Evolutionary conservation across 176 grass and related monocot species (phyloP).

Genomic region (Chrysopogon serrulatus): DNA sequence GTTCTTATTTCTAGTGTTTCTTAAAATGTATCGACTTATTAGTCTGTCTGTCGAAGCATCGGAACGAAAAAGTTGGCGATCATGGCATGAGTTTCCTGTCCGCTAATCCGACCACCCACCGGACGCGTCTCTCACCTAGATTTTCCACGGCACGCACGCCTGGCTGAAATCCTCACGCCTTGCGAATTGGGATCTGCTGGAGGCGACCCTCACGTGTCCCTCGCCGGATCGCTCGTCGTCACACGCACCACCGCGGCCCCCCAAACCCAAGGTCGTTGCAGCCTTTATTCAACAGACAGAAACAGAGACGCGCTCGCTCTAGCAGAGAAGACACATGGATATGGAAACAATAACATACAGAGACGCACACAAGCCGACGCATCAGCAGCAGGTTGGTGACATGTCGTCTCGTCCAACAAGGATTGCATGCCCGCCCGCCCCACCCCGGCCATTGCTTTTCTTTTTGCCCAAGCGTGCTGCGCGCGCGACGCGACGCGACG

Average conservation of each 20-base stretch:
- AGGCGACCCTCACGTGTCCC: constrained; percentile 12
- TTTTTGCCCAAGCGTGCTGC: neutral
- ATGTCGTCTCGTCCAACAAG: constrained; percentile 4
- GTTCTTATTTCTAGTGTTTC: no score
- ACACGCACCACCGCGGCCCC: neutral
- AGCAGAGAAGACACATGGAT: neutral
- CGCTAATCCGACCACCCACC: neutral
- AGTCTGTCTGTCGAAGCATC: no score
- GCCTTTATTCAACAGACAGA: neutral
- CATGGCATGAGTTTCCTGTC: neutral
- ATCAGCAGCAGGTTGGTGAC: neutral
- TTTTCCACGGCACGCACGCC: neutral
- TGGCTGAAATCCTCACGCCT: constrained; percentile 2
- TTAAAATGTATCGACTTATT: no score
- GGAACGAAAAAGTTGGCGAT: neutral
- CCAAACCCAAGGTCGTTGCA: neutral
- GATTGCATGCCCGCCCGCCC: neutral
- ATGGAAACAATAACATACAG: no score
- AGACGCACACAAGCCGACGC: neutral
- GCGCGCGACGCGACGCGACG: neutral
- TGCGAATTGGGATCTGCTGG: neutral
- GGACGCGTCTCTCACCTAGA: neutral
- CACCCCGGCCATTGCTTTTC: neutral
- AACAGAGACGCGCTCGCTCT: neutral
- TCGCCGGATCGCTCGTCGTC: neutral